These are phyloP conservation scores for Cordyceps cicadae DNA, from an alignment of 2,329 filamentous ascomycete species.

Conservation along the genomic window DNA sequence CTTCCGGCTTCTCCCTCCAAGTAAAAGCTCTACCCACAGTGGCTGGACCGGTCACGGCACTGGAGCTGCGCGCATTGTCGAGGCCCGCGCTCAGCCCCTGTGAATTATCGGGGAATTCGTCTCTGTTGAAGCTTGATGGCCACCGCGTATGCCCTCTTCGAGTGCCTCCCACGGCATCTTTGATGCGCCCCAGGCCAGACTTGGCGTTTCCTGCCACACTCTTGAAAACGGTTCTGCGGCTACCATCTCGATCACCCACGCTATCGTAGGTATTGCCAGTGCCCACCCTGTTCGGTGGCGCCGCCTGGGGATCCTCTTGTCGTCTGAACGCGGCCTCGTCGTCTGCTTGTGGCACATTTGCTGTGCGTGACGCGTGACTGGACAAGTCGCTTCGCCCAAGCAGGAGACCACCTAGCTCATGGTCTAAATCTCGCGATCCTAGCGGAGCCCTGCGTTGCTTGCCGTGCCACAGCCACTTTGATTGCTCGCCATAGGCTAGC, in stretches of 20 bases:
- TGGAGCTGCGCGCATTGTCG: slow-evolving; percentile 15
- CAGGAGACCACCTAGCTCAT: slow-evolving; percentile 24
- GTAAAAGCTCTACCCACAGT: slow-evolving; percentile 46
- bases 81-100: slow-evolving; percentile 6
- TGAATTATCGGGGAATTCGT: slow-evolving; percentile 38
- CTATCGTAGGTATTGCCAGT: slow-evolving; percentile 32
- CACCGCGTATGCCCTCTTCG: slow-evolving; percentile 45
- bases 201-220: slow-evolving; percentile 74
- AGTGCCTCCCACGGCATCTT: slow-evolving; percentile 66
- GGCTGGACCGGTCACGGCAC: slow-evolving; percentile 29
- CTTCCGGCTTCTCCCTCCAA: slow-evolving; percentile 57
- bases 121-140: slow-evolving; percentile 40
- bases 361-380: neutral
- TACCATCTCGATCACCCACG: slow-evolving; percentile 45
- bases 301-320: neutral
- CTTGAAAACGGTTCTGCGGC: slow-evolving; percentile 64
- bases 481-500: slow-evolving; percentile 68
- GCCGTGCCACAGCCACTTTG: slow-evolving; percentile 93
- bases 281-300: neutral
- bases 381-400: neutral
- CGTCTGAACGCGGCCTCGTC: slow-evolving; percentile 15
- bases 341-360: slow-evolving; percentile 34
- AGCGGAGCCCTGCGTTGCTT: slow-evolving; percentile 62
- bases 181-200: slow-evolving; percentile 75
- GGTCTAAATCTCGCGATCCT: slow-evolving; percentile 38